phyloP scores from a whole-genome alignment of 768 basidiomycete species.

The Lactifluus echinatus region DNA sequence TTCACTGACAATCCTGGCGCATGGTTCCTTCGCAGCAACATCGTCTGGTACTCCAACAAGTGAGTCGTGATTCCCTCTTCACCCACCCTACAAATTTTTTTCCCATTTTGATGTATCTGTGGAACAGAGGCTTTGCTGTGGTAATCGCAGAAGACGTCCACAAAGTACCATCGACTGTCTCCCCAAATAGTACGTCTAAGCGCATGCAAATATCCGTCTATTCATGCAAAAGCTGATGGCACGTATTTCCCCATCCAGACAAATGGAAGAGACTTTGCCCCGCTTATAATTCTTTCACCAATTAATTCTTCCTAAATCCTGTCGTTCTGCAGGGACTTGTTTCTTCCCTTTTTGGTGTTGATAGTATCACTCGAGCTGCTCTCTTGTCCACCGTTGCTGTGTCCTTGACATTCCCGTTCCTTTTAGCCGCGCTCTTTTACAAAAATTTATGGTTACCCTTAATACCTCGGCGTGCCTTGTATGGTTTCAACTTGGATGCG shows the following conservation, averaged over 20 bases:
- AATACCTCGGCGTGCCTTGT: too few species aligned
- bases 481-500: too few species aligned
- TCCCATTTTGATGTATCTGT: too few species aligned
- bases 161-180: neutral
- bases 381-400: too few species aligned
- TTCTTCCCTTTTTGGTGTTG: too few species aligned
- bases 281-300: neutral
- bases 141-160: constrained; percentile 12
- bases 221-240: neutral
- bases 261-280: neutral
- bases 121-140: constrained; percentile 14
- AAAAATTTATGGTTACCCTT: too few species aligned
- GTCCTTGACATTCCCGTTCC: too few species aligned
- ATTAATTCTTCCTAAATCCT: neutral
- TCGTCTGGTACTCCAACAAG: constrained; percentile 23
- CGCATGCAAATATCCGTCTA: neutral
- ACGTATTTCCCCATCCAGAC: neutral
- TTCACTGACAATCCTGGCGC: constrained; percentile 25
- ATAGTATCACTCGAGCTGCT: too few species aligned
- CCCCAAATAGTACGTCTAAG: neutral
- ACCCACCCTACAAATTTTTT: too few species aligned
- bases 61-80: neutral
- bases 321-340: too few species aligned
- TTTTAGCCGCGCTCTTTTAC: too few species aligned
- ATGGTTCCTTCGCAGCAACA: constrained; percentile 26